Evolutionary conservation across 75 land plant species (phyloP).

Genomic region (Pseudotsuga menziesii): DNA sequence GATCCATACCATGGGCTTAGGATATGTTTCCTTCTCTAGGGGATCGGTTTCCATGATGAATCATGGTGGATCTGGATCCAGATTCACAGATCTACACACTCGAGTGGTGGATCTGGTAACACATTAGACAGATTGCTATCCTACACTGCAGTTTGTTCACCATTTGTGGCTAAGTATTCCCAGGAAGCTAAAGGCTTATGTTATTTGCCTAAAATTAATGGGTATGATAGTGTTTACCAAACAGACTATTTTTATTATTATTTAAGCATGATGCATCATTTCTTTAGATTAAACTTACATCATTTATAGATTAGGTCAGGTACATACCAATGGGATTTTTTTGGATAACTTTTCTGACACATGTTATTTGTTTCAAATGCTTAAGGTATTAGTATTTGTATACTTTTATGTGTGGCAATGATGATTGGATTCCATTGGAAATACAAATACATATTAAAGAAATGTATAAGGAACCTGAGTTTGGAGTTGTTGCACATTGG

Average conservation of each 20-base stretch:
- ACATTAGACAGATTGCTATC: conserved; percentile 72
- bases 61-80: conserved; percentile 8
- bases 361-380: neutral
- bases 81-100: too few relatives aligned
- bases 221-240: conserved; percentile 35
- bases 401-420: conserved; percentile 81
- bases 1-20: too few relatives aligned
- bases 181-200: conserved; percentile 80
- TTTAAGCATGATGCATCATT: neutral
- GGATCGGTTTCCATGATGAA: too few relatives aligned
- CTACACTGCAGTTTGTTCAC: conserved; percentile 65
- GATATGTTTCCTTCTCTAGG: too few relatives aligned
- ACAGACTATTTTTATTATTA: neutral
- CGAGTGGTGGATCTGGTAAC: neutral
- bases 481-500: conserved; percentile 97
- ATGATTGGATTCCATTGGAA: conserved; percentile 69
- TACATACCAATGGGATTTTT: neutral
- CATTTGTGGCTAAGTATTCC: conserved; percentile 66
- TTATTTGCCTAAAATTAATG: conserved; percentile 75
- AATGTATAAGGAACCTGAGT: conserved; percentile 93
- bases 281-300: neutral
- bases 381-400: conserved; percentile 82
- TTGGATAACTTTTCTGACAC: neutral
- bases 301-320: neutral
- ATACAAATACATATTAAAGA: conserved; percentile 83